phyloP scores from a whole-genome alignment of 2,329 filamentous ascomycete species.

The Claviceps spartinae region DNA sequence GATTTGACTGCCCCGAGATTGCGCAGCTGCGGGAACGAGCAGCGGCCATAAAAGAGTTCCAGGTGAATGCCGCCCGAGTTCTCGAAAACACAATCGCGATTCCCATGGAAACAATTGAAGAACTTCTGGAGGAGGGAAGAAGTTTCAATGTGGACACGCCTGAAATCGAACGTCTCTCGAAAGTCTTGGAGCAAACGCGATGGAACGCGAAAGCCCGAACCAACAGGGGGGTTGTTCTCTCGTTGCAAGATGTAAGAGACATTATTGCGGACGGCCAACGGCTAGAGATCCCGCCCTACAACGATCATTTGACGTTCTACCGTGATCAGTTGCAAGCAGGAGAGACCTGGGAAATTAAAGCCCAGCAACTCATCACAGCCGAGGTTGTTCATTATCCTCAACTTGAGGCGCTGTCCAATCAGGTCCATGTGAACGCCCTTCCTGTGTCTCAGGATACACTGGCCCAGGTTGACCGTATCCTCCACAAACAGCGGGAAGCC shows the following conservation, averaged over 20 bases:
- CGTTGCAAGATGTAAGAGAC: constrained; percentile 63
- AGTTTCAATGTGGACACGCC: constrained; percentile 84
- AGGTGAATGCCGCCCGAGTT: constrained; percentile 56
- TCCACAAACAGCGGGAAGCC: constrained; percentile 91
- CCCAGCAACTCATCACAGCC: constrained; percentile 81
- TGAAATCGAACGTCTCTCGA: constrained; percentile 71
- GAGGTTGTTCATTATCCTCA: constrained; percentile 90
- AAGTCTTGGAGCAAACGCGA: constrained; percentile 68
- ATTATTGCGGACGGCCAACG: constrained; percentile 67
- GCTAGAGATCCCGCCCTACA: constrained; percentile 64
- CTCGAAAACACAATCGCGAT: constrained; percentile 52
- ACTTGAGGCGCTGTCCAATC: constrained; percentile 76
- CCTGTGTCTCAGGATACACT: constrained; percentile 76
- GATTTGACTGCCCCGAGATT: constrained; percentile 90
- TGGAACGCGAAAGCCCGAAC: constrained; percentile 72
- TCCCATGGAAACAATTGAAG: constrained; percentile 65
- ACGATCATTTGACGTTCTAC: constrained; percentile 66
- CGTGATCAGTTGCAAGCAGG: constrained; percentile 65
- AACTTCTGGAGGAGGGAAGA: constrained; percentile 78
- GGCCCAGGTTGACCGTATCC: constrained; percentile 71
- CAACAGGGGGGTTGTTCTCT: constrained; percentile 50
- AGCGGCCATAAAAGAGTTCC: constrained; percentile 73
- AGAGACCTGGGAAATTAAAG: constrained; percentile 83
- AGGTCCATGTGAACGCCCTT: constrained; percentile 55
- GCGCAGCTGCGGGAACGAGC: constrained; percentile 72